Evolutionary conservation across 2,329 filamentous ascomycete species (phyloP).

Genomic region (Hirsutella rhossiliensis): DNA sequence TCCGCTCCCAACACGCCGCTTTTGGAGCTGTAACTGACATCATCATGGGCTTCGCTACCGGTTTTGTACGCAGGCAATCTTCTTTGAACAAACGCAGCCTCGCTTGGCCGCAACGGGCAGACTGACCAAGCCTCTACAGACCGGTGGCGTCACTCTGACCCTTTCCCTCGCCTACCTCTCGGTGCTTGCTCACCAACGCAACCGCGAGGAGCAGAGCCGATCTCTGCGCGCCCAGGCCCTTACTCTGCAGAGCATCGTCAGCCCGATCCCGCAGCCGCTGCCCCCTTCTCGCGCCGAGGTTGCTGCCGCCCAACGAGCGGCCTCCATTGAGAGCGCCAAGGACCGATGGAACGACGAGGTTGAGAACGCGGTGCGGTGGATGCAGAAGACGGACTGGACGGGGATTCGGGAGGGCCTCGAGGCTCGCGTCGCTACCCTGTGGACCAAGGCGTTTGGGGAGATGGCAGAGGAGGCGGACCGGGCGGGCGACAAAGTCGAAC

Average conservation of each 20-base stretch:
- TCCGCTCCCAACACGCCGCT: too few relatives aligned
- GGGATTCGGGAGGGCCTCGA: conserved; percentile 48
- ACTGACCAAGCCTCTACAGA: conserved; percentile 28
- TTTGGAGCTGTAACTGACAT: not conserved
- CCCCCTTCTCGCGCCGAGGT: conserved; percentile 38
- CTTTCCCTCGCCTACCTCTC: conserved; percentile 62
- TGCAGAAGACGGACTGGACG: conserved; percentile 54
- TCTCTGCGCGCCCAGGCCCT: conserved; percentile 44
- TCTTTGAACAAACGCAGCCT: not conserved
- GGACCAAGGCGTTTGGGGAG: conserved; percentile 24
- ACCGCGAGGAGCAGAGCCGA: conserved; percentile 46
- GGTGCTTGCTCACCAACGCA: conserved; percentile 56
- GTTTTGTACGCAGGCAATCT: conserved; percentile 48
- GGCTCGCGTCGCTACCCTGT: conserved; percentile 31
- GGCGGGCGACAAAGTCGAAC: conserved; percentile 16
- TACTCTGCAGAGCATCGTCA: conserved; percentile 39
- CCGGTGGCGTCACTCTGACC: conserved; percentile 65
- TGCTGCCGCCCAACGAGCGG: conserved; percentile 37
- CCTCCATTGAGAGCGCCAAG: conserved; percentile 56
- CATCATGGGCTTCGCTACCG: conserved; percentile 60
- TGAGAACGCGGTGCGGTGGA: conserved; percentile 51
- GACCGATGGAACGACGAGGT: conserved; percentile 70
- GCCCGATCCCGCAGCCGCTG: conserved; percentile 32
- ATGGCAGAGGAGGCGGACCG: conserved; percentile 15
- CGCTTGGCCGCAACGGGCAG: not conserved